Conservation (phyloP, 495 filamentous ascomycete species). For the Xylaria acuta region DNA sequence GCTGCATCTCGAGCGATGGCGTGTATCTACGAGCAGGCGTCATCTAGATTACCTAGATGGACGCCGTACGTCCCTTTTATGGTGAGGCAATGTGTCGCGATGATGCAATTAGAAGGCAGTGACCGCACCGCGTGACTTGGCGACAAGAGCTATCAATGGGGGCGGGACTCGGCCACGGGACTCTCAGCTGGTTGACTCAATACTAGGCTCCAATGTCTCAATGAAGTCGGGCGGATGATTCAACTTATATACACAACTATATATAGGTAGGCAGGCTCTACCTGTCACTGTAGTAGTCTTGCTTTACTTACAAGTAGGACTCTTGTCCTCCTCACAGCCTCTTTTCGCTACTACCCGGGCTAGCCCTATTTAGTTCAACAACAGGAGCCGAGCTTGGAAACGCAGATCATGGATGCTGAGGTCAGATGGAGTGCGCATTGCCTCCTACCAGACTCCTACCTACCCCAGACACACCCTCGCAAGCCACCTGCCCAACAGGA, state of each 20-base stretch:
- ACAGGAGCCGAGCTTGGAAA: neutral
- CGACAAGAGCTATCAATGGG: conserved; percentile 10
- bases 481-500: neutral
- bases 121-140: conserved; percentile 33
- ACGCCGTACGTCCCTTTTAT: conserved; percentile 11
- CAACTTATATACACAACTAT: neutral
- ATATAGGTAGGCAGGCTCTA: conserved; percentile 3
- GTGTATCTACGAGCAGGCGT: conserved; percentile 27
- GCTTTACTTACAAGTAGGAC: conserved; percentile 18
- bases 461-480: neutral
- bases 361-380: conserved; percentile 11
- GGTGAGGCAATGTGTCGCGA: neutral
- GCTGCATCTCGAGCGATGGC: conserved; percentile 42
- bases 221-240: conserved; percentile 4
- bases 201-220: conserved; percentile 8
- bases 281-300: neutral
- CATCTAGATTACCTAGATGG: conserved; percentile 28
- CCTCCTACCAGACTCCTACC: neutral
- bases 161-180: conserved; percentile 6
- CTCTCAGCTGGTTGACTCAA: neutral
- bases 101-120: conserved; percentile 21
- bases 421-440: conserved; percentile 11
- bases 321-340: conserved; percentile 1
- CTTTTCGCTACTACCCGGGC: conserved; percentile 9
- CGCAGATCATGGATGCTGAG: conserved; percentile 18